Conservation (phyloP, 1,284 basidiomycete species). For the Stygiomarasmius scandens region DNA sequence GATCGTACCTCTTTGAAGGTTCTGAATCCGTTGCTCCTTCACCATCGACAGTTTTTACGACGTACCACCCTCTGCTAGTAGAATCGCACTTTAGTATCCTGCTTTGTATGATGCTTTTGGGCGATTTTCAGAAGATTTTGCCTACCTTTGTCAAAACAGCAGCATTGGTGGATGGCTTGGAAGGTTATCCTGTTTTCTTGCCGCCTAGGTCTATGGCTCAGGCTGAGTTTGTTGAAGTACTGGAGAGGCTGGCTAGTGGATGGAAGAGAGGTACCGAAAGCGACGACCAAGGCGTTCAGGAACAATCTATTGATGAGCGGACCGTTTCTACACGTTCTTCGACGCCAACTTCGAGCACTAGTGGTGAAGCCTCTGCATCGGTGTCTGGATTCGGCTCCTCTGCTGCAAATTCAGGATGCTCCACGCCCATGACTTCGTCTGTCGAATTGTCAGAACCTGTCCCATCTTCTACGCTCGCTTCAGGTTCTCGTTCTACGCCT, state of each 20-base stretch:
- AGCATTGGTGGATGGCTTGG: constrained; percentile 71
- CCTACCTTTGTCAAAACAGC: constrained; percentile 66
- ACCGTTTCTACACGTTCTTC: not conserved
- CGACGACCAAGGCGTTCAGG: constrained; percentile 33
- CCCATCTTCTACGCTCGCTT: not conserved
- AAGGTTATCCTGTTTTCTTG: constrained; percentile 83
- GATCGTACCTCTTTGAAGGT: constrained; percentile 20
- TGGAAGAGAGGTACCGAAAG: constrained; percentile 66
- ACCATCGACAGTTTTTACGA: constrained; percentile 65
- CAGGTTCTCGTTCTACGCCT: not conserved
- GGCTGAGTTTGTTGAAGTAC: constrained; percentile 79
- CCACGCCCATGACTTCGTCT: constrained; percentile 12
- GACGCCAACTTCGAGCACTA: constrained; percentile 7
- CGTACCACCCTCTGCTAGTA: constrained; percentile 83
- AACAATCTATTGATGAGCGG: constrained; percentile 4
- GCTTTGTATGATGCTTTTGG: constrained; percentile 71
- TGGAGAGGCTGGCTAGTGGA: constrained; percentile 73
- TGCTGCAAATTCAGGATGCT: constrained; percentile 8
- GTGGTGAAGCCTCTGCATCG: not conserved
- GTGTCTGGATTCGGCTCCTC: constrained; percentile 1
- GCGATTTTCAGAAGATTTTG: constrained; percentile 64
- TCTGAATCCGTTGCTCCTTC: constrained; percentile 21
- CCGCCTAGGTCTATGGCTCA: constrained; percentile 84
- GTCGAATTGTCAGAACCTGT: constrained; percentile 5
- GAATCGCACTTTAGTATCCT: constrained; percentile 81